Percentiles rank a stretch among this genome's conserved stretches.
phyloP scores from a whole-genome alignment of 257 asterid genomes.

The Solanum piurae region DNA sequence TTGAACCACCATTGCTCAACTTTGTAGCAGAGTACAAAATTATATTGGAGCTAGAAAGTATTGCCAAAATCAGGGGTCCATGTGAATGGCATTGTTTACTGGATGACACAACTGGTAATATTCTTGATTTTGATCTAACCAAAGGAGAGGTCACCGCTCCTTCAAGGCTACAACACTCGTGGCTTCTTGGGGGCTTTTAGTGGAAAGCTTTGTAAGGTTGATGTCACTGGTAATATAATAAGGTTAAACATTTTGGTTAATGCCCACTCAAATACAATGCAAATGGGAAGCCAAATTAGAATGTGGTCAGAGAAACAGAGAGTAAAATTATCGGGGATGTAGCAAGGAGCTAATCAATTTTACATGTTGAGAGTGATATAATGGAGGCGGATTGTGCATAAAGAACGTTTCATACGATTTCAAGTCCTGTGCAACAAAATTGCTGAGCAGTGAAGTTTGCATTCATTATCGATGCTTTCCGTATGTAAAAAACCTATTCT shows the following conservation, averaged over 20 bases:
- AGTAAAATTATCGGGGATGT: neutral
- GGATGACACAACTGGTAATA: conserved; percentile 10
- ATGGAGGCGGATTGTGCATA: conserved; percentile 6
- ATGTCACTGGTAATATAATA: neutral
- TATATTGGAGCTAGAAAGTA: too few relatives aligned
- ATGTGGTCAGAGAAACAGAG: conserved; percentile 10
- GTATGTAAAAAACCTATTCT: conserved; percentile 40
- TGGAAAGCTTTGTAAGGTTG: conserved; percentile 27
- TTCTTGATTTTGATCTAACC: conserved; percentile 24
- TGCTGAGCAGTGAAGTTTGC: neutral
- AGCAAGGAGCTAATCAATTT: neutral
- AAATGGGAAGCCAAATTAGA: conserved; percentile 5
- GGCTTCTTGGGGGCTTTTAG: conserved; percentile 13
- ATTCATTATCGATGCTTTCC: neutral
- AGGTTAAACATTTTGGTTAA: conserved; percentile 1
- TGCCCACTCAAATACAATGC: conserved; percentile 23
- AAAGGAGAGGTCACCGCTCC: conserved; percentile 26
- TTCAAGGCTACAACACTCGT: neutral
- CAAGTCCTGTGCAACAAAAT: conserved; percentile 11
- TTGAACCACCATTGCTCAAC: conserved; percentile 41
- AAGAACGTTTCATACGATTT: conserved; percentile 2
- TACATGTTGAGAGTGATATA: conserved; percentile 6
- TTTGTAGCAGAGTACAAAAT: conserved; percentile 34
- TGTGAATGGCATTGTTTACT: conserved; percentile 28
- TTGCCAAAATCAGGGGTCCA: conserved; percentile 20